Evolutionary conservation across 2,329 filamentous ascomycete species (phyloP).

Genomic region (Phialophora verrucosa): DNA sequence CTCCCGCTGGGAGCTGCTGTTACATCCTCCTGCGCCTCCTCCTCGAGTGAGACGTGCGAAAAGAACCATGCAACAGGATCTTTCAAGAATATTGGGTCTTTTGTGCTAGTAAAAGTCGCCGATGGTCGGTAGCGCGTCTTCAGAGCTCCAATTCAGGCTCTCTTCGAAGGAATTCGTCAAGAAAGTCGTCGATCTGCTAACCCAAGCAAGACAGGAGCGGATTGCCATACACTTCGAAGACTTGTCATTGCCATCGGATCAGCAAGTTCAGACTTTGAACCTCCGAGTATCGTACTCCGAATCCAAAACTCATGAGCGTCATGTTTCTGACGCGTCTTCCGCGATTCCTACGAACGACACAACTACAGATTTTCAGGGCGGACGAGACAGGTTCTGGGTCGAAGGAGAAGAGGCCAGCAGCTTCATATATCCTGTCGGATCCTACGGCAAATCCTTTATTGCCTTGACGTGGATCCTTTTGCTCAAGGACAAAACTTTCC

Average conservation of each 20-base stretch:
- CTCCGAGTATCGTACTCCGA: neutral
- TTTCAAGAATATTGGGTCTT: neutral
- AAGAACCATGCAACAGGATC: neutral
- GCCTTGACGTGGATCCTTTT: conserved; percentile 1
- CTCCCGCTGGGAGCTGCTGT: neutral
- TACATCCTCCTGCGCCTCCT: neutral
- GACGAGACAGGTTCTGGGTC: neutral
- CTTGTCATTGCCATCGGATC: neutral
- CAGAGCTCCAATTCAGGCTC: neutral
- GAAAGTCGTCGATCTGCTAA: neutral
- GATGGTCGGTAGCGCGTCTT: neutral
- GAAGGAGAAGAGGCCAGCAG: neutral
- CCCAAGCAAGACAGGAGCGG: neutral
- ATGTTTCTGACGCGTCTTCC: neutral
- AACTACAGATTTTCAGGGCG: neutral
- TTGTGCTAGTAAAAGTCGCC: neutral
- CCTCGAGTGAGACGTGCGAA: neutral
- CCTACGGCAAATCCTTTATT: neutral
- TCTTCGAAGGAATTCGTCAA: neutral
- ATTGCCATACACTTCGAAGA: conserved; percentile 1
- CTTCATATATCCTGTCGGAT: conserved; percentile 6
- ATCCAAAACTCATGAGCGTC: neutral
- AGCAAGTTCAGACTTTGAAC: neutral
- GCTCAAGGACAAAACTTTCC: conserved; percentile 1
- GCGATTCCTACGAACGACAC: neutral